Evolutionary conservation across 2,329 filamentous ascomycete species (phyloP).

Genomic region (Penicillium corylophilum): DNA sequence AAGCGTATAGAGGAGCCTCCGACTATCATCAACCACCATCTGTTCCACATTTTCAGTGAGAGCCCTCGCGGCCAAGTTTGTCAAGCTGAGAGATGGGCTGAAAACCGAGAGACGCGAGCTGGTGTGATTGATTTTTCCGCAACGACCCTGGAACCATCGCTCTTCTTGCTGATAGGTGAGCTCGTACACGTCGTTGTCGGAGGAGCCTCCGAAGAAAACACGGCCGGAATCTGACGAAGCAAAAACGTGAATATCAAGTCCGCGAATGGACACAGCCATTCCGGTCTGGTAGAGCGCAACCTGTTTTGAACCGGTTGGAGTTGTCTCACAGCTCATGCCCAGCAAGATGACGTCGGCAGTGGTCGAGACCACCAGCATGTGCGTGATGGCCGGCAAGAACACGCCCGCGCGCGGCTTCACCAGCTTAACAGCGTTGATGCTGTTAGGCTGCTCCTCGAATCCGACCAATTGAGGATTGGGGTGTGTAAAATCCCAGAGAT

Average conservation of each 20-base stretch:
- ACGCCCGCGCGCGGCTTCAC: conserved; percentile 82
- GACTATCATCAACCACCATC: conserved; percentile 83
- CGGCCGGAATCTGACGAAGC: conserved; percentile 76
- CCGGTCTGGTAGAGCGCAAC: conserved; percentile 85
- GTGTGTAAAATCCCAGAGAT: conserved; percentile 96
- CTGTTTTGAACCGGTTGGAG: conserved; percentile 65
- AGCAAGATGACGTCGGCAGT: conserved; percentile 80
- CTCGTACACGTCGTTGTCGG: conserved; percentile 86
- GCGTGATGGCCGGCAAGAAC: conserved; percentile 80
- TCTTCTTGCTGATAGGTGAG: conserved; percentile 96
- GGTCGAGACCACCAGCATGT: conserved; percentile 87
- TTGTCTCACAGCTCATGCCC: conserved; percentile 70
- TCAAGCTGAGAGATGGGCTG: conserved; percentile 42
- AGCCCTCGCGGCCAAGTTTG: conserved; percentile 37
- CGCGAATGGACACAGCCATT: conserved; percentile 75
- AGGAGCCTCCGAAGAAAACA: conserved; percentile 84
- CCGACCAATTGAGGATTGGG: conserved; percentile 89
- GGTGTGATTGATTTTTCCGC: conserved; percentile 85
- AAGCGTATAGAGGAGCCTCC: conserved; percentile 86
- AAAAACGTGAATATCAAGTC: conserved; percentile 74
- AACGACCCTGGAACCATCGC: conserved; percentile 89
- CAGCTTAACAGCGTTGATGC: conserved; percentile 87
- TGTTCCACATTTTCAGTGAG: conserved; percentile 65
- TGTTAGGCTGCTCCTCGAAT: conserved; percentile 83
- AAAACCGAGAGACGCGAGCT: conserved; percentile 68